Evolutionary conservation across 306 rosid genomes (phyloP).

Genomic region (Inga laurina): DNA sequence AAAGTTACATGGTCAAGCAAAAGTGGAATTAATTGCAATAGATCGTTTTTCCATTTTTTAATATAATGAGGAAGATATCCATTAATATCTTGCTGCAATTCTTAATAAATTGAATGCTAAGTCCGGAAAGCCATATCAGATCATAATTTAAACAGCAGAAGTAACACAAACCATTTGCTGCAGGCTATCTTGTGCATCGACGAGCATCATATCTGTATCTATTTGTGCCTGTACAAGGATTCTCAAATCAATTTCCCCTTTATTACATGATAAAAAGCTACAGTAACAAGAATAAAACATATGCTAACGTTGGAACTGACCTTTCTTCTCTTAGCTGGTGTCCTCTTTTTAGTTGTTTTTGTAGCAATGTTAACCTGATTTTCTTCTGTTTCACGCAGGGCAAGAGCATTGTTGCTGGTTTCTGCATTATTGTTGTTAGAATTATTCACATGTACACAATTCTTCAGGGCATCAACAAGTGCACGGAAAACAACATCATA

Average conservation of each 20-base stretch:
- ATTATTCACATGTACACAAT: constrained; percentile 81
- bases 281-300: background rate
- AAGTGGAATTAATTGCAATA: background rate
- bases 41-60: background rate
- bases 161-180: constrained; percentile 15
- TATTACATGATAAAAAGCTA: background rate
- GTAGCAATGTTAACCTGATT: constrained; percentile 57
- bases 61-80: background rate
- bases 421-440: constrained; percentile 51
- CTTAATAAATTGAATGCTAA: background rate
- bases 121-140: background rate
- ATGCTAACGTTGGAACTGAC: background rate
- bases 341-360: constrained; percentile 35
- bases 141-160: background rate
- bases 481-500: constrained; percentile 67
- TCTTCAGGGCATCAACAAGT: constrained; percentile 73
- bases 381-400: constrained; percentile 65
- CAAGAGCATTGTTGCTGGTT: constrained; percentile 48
- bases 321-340: constrained; percentile 9
- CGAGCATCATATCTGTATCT: background rate
- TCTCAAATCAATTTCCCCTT: background rate
- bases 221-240: background rate
- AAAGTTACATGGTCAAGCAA: background rate
- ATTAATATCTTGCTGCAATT: background rate
- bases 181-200: constrained; percentile 2